These are phyloP conservation scores for Funneliformis geosporum DNA, from an alignment of 192 early-diverging fungal genomes.

Conservation along the genomic window DNA sequence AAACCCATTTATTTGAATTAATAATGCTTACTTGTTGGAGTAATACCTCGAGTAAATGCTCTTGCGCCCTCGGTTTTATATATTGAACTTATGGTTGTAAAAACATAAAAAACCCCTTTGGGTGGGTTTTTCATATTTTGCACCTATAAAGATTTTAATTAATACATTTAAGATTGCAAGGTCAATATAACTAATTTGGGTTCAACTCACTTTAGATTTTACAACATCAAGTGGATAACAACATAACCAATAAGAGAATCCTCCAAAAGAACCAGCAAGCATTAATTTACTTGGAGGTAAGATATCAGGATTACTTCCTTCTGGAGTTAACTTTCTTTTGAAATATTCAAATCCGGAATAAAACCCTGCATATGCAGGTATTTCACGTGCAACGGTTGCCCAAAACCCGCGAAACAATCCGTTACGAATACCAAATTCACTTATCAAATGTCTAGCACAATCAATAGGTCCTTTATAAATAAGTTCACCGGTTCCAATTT, in stretches of 20 bases:
- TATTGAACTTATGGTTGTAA: conserved; percentile 52
- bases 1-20: neutral
- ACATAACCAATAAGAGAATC: conserved; percentile 77
- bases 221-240: conserved; percentile 88
- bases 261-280: conserved; percentile 78
- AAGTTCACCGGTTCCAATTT: conserved; percentile 32
- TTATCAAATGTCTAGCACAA: conserved; percentile 64
- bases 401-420: conserved; percentile 86
- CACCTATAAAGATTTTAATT: conserved; percentile 37
- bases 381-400: conserved; percentile 75
- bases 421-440: conserved; percentile 63
- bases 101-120: conserved; percentile 60
- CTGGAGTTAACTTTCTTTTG: conserved; percentile 65
- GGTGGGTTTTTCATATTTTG: conserved; percentile 68
- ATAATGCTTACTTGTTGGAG: conserved; percentile 45
- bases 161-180: neutral
- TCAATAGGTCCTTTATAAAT: conserved; percentile 66
- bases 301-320: conserved; percentile 49
- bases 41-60: conserved; percentile 69
- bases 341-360: conserved; percentile 82
- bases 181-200: neutral
- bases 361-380: conserved; percentile 84
- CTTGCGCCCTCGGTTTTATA: conserved; percentile 56
- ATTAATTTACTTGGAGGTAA: conserved; percentile 61
- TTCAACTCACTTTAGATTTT: conserved; percentile 64